Base-by-base conservation (phyloP, 2,329 filamentous ascomycete species). In the Sclerotinia nivalis region DNA sequence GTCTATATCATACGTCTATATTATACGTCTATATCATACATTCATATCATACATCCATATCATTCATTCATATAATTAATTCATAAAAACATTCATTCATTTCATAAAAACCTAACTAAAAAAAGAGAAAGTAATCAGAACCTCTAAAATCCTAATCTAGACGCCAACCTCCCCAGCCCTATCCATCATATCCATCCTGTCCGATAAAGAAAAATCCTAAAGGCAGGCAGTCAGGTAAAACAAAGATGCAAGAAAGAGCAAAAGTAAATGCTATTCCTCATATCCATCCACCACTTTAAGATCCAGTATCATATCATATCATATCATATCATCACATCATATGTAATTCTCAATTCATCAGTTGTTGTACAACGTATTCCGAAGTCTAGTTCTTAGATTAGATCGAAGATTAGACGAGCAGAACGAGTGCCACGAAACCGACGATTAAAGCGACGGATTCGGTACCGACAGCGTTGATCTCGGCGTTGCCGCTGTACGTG, bases 241-340 rank as follows among this genome's bases (percentile, higher is more conserved):
- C 20, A 58, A 56, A 58, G 55, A 58, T 58, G 22, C 20, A 58
- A 58, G 55, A 58, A 40, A 58, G 31, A 40, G 31, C 31, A 40
- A 40, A 15, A 37, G 37, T n/a, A 40, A 58, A 40, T 58, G 20
- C 55, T 37, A 43, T 58, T n/a, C 20, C 12, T 40, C 22, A n/a
- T 58, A 15, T 58, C 22, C 15, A n/a, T 58, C 2, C 9, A 9
- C 31, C 55, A 58, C 5, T 58, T 37, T 9, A 15, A 15, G 12
- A 58, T 58, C 37, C 22, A 3, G 22, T 40, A 37, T n/a, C 31
- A n/a, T 34, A 58, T 58, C 22, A 15, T 34, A 3, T 6, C 55
- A 58, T 15, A 58, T 43, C n/a, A n/a, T 34, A 58, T 58, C 22
- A 15, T 34, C 55, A 40, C 31, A 3, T 6, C 55, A 58, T 15